A percentile compares a stretch with the other conserved stretches of the same genome.
These are phyloP conservation scores for Tillandsia fasciculata DNA, from an alignment of 176 grass and related monocot genomes.

Conservation along the genomic window DNA sequence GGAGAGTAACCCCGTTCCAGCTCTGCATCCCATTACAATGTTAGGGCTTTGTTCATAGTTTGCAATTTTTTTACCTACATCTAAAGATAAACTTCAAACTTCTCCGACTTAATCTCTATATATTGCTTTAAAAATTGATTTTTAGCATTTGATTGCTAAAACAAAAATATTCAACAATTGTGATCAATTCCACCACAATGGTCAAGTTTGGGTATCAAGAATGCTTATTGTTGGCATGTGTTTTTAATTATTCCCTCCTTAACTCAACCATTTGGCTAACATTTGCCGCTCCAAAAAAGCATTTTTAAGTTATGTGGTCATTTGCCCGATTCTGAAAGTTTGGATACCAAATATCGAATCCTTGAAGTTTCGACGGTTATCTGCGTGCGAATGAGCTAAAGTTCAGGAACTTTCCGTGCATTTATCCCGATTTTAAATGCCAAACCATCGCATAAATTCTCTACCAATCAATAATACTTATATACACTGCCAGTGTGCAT, in stretches of 20 bases:
- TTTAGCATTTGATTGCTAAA: too few species aligned
- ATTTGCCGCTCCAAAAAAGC: background rate
- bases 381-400: too few species aligned
- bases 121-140: background rate
- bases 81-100: constrained; percentile 5
- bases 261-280: background rate
- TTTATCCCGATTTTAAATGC: too few species aligned
- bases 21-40: constrained; percentile 36
- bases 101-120: background rate
- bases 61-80: background rate
- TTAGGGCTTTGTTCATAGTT: constrained; percentile 17
- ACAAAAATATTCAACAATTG: background rate
- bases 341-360: background rate
- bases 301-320: background rate
- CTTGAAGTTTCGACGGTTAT: background rate
- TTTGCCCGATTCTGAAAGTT: background rate
- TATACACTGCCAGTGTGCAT: too few species aligned
- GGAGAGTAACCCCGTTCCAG: constrained; percentile 85
- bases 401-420: too few species aligned
- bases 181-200: background rate
- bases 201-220: background rate
- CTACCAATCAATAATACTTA: too few species aligned
- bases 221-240: background rate
- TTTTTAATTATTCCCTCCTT: background rate
- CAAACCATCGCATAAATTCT: too few species aligned